phyloP scores from a whole-genome alignment of 2,329 filamentous ascomycete species.

The Geosmithia putterillii region DNA sequence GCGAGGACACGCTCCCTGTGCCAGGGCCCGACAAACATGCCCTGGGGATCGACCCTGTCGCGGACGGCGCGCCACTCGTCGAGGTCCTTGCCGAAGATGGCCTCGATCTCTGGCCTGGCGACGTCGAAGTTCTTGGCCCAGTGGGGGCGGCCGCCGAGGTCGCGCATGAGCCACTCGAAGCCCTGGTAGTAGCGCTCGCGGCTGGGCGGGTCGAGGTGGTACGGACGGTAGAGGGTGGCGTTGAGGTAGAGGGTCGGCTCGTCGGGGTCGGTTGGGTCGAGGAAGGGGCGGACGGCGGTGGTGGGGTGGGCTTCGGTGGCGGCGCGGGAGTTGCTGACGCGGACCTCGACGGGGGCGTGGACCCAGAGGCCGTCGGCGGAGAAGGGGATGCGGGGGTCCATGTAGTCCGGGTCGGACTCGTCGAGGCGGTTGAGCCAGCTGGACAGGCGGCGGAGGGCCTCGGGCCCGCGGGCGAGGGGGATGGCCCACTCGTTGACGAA shows the following conservation, averaged over 20 bases:
- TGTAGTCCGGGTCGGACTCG: constrained; percentile 47
- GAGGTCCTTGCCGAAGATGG: constrained; percentile 58
- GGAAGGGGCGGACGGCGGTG: constrained; percentile 23
- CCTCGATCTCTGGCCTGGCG: constrained; percentile 46
- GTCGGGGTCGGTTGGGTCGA: constrained; percentile 59
- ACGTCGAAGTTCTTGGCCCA: constrained; percentile 86
- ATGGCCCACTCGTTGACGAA: constrained; percentile 98
- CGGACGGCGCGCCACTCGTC: constrained; percentile 56
- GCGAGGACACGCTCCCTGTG: constrained; percentile 56
- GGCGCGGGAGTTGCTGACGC: constrained; percentile 57
- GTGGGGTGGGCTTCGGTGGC: constrained; percentile 1
- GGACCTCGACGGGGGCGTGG: constrained; percentile 87
- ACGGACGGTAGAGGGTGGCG: constrained; percentile 78
- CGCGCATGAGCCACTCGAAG: constrained; percentile 84
- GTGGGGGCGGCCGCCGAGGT: constrained; percentile 70
- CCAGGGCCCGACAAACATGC: constrained; percentile 87
- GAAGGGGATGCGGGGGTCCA: constrained; percentile 62
- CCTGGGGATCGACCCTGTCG: constrained; percentile 61
- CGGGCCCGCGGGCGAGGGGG: constrained; percentile 73
- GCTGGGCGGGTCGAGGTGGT: constrained; percentile 66
- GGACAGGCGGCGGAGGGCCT: constrained; percentile 70
- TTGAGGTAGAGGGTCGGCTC: constrained; percentile 80
- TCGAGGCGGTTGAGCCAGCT: constrained; percentile 65
- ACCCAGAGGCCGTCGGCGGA: constrained; percentile 69
- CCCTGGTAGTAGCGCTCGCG: constrained; percentile 70